Base-by-base conservation (phyloP, 2,329 filamentous ascomycete genomes). In the Sarocladium strictum region DNA sequence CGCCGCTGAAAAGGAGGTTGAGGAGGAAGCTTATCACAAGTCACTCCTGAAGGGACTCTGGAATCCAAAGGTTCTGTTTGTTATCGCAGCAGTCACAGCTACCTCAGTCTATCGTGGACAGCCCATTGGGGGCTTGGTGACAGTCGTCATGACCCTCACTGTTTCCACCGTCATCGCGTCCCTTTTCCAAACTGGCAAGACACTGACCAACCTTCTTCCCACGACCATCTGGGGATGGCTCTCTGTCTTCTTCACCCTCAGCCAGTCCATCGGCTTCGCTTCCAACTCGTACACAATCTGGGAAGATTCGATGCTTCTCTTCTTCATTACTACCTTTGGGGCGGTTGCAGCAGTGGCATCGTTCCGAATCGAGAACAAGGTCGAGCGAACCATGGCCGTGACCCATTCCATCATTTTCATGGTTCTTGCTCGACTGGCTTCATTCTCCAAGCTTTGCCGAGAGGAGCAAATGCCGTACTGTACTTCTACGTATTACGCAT, bases 401-500 rank as follows among this genome's bases (percentile, higher is more conserved):
- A 93, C 92, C 63, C 92, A 99, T 66, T 94, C 94, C 0, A 68
- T 93, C 19, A 75, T 90, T 1, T 97, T 99, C 65, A 77, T 94
- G 55, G 66, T 90, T 4, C 78, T 97, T 12, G 87, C 86, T 14
- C 85, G 93, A 54, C 54, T 93, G 2, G 87, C 91, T 1, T 96
- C 92, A 1, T 85, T 93, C 60, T 97, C 94, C 10, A 89, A 91
- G 60, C 84, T 99, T 19, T 99, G 94, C 67, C 87, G 94, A 56
- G 94, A 99, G 69, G 94, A 99, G 72, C 94, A 99, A 72, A 97
- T 97, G 90, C 94, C 94, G 0, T 95, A 87, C 72, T 99, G 94
- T 75, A 84, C 83, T 54, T 96, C 93, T 2, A 97, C 94, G 0
- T 99, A 97, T 74, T 99, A 99, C 66, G 87, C 91, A 3, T 97